phyloP scores from a whole-genome alignment of 306 rosid genomes.

The Ziziphus jujuba region DNA sequence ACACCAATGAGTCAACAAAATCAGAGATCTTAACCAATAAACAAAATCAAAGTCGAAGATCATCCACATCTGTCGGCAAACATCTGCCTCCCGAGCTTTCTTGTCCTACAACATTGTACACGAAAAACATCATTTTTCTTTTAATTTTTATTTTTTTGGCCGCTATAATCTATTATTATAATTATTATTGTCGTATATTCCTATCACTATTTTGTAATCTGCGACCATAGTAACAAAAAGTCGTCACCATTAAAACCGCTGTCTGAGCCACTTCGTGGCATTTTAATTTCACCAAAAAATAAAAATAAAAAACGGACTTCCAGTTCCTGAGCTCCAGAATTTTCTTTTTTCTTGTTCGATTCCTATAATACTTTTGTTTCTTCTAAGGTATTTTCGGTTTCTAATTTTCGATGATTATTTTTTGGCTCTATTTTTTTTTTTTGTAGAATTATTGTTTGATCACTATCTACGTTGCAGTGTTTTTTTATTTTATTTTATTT shows the following conservation, averaged over 20 bases:
- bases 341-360: not conserved
- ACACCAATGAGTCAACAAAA: too few species aligned
- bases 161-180: too few species aligned
- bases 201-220: too few species aligned
- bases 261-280: too few species aligned
- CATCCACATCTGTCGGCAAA: not conserved
- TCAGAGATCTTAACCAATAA: not conserved
- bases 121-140: too few species aligned
- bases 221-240: too few species aligned
- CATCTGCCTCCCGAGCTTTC: not conserved
- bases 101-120: not conserved
- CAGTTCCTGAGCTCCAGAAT: not conserved
- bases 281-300: not conserved
- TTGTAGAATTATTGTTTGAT: not conserved
- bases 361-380: not conserved
- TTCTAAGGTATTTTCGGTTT: not conserved
- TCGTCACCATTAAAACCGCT: too few species aligned
- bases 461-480: not conserved
- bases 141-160: too few species aligned
- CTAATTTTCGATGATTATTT: not conserved
- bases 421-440: not conserved
- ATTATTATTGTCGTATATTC: too few species aligned
- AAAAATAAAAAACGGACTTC: not conserved
- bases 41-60: not conserved
- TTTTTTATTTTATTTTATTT: not conserved